Percentiles rank a stretch among this genome's conserved stretches.
These are phyloP conservation scores for Rhamnella rubrinervis DNA, from an alignment of 331 rosid genomes.

Conservation along the genomic window DNA sequence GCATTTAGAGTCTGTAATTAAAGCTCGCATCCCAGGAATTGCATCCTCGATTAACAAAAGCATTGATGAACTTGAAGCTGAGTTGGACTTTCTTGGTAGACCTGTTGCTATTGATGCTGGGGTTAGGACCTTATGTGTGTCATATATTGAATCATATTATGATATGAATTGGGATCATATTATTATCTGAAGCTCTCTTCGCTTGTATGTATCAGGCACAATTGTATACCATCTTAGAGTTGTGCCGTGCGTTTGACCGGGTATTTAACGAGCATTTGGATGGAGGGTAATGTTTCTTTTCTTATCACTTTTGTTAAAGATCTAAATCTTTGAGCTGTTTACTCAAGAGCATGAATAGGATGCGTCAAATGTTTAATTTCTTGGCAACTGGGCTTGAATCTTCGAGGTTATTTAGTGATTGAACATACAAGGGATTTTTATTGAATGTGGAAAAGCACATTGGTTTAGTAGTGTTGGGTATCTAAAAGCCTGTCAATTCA, in stretches of 20 bases:
- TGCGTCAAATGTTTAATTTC: not conserved
- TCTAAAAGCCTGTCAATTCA: not conserved
- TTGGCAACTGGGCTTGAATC: not conserved
- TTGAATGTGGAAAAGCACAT: too few species aligned
- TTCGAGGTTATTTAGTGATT: not conserved
- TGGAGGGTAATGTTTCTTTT: conserved; percentile 54
- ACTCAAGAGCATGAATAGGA: not conserved
- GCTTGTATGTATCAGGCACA: conserved; percentile 32
- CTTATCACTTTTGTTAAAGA: not conserved
- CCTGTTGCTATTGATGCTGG: conserved; percentile 58
- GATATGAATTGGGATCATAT: not conserved
- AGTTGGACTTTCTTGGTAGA: conserved; percentile 51
- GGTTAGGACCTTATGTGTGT: conserved; percentile 34
- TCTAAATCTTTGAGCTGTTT: not conserved
- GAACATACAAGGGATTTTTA: not conserved
- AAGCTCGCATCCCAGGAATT: conserved; percentile 56
- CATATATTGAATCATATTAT: not conserved
- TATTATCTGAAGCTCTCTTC: conserved; percentile 5
- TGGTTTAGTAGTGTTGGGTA: not conserved
- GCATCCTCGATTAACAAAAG: conserved; percentile 45
- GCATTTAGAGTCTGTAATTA: conserved; percentile 65
- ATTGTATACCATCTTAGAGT: conserved; percentile 59
- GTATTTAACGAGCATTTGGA: conserved; percentile 80
- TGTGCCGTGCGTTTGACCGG: conserved; percentile 74
- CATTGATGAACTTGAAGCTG: conserved; percentile 55